Base-by-base conservation (phyloP, 108 stramenopile genomes). In the Skeletonema grethae region DNA sequence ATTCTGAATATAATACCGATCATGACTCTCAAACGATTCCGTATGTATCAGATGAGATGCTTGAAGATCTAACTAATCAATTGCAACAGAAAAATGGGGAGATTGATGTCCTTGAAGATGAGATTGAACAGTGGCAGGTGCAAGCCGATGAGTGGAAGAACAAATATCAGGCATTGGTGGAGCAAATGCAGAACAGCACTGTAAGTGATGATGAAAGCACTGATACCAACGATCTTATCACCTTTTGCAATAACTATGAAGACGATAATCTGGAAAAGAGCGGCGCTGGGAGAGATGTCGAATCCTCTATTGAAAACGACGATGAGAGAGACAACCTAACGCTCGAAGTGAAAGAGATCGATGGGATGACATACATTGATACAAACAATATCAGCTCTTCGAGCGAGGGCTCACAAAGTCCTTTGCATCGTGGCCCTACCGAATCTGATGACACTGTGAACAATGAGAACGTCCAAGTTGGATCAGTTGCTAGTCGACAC, bases 1-100 rank as follows among this genome's bases (percentile, higher is more conserved):
- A 53, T 22, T 53, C 50, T 9, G 5, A 24, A 24, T 24, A 53
- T 53, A 9, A 53, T 22, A 53, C 50, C 50, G 50, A 53, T 22
- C 50, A 53, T 53, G 50, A 53, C 9, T 53, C 50, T 22, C 50
- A 53, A 53, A 53, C 50, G n/a, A 24, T 53, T 22, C n/a, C 22
- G 22, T 20, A 53, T 22, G 22, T 53, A 8, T 16, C 50, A 53
- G 50, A 53, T 22, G 50, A 53, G 9, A 22, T 53, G 22, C 50
- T 53, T 22, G 22, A 53, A 53, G 20, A 53, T 20, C n/a, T 53
- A 22, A 20, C 18, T 53, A n/a, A 53, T 53, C 20, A 7, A 22
- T n/a, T 43, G 4, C 15, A 43, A 43, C 15, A n/a, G 15, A 43
- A 15, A 43, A 43, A n/a, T n/a, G 10, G 9, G n/a, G 50, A 20